Percentiles rank a stretch among this genome's conserved stretches.
These are phyloP conservation scores for Naganishia randhawae DNA, from an alignment of 768 basidiomycete genomes.

Conservation along the genomic window DNA sequence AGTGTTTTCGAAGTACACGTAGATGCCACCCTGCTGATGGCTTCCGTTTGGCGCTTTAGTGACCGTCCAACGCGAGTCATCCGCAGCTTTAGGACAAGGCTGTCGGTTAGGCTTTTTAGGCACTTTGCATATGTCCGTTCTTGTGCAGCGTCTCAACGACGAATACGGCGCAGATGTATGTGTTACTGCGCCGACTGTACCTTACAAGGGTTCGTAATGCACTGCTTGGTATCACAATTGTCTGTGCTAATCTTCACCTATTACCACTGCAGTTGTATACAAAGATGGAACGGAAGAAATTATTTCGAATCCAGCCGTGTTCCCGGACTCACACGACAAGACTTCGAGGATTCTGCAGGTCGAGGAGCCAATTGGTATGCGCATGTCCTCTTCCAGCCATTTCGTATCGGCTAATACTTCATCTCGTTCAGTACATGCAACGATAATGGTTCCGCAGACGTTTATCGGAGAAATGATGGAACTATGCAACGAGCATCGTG, in stretches of 20 bases:
- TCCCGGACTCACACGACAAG: conserved; percentile 74
- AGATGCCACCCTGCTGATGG: background rate
- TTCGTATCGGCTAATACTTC: background rate
- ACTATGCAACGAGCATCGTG: conserved; percentile 80
- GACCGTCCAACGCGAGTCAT: conserved; percentile 83
- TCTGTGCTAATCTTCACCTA: background rate
- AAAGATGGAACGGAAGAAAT: conserved; percentile 60
- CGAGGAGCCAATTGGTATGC: conserved; percentile 70
- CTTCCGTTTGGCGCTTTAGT: conserved; percentile 57
- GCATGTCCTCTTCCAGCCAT: background rate
- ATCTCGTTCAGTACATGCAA: conserved; percentile 64
- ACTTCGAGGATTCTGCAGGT: conserved; percentile 61
- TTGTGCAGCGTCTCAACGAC: conserved; percentile 87
- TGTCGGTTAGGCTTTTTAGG: conserved; percentile 92
- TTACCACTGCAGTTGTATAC: conserved; percentile 62
- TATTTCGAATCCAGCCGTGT: conserved; percentile 91
- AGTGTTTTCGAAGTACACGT: background rate
- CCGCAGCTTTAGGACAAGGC: conserved; percentile 89
- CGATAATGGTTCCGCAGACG: conserved; percentile 69
- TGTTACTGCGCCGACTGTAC: conserved; percentile 91
- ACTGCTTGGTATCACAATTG: background rate
- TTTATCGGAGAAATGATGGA: conserved; percentile 97
- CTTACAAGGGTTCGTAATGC: conserved; percentile 67
- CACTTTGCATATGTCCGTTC: conserved; percentile 75
- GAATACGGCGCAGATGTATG: conserved; percentile 93